Base-by-base conservation (phyloP, 768 basidiomycete species). In the Tylopilus balloui region DNA sequence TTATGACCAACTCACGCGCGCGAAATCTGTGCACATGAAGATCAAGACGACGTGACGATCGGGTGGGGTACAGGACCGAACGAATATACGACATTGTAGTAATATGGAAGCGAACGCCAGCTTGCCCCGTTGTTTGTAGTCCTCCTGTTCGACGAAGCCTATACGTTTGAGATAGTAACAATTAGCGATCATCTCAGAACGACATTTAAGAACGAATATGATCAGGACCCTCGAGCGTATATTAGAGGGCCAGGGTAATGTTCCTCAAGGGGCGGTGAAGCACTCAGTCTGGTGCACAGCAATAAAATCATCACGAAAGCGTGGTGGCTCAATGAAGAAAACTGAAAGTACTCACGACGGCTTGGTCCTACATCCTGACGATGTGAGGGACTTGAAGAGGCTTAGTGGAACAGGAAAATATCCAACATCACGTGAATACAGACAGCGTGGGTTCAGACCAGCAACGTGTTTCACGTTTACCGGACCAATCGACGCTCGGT, bases 21-120 rank as follows among this genome's bases (percentile, higher is more conserved):
- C 84, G 6, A 91, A 92, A 69, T 82, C 78, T 1, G 81, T 92
- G 17, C 80, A 90, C 60, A 88, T 91, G 85, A 90, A 91, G 71
- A 78, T 86, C 45, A 80, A 79, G 59, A 86, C 79, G 11, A 52
- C 41, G 10, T 63, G 40, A 56, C 4, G 12, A 20, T 24, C 14
- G n/a, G 24, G 4, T 25, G 12, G n/a, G n/a, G n/a, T n/a, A n/a
- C 24, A 15, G n/a, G 17, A 24, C 7, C 6, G 4, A 12, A 23
- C 3, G 6, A 25, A 21, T 13, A 20, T 39, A 43, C 40, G n/a
- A 45, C 2, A 13, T 35, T n/a, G n/a, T n/a, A n/a, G n/a, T n/a
- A n/a, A n/a, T n/a, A n/a, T n/a, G n/a, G n/a, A n/a, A n/a, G n/a
- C n/a, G n/a, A n/a, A n/a, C n/a, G n/a, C n/a, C n/a, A n/a, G n/a